phyloP scores from a whole-genome alignment of 192 early-diverging fungal species.

The Helicostylum pulchrum region DNA sequence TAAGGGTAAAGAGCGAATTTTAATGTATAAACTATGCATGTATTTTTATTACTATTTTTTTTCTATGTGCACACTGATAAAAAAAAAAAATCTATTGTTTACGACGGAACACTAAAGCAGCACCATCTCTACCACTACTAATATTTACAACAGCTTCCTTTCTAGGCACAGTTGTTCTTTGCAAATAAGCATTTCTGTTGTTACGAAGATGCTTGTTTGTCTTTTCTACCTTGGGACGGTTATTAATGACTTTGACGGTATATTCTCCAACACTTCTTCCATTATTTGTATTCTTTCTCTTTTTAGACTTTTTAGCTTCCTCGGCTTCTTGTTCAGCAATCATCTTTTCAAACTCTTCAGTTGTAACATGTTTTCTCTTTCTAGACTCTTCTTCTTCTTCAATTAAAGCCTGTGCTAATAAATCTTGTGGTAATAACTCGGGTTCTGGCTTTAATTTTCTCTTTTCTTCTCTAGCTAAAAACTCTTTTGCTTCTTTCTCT shows the following conservation, averaged over 20 bases:
- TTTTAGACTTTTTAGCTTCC: constrained; percentile 14
- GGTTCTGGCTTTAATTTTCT: neutral
- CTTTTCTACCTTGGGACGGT: constrained; percentile 21
- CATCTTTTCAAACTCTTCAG: constrained; percentile 35
- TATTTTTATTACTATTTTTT: no score
- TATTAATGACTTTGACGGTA: constrained; percentile 33
- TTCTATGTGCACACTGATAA: no score
- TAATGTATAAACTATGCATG: no score
- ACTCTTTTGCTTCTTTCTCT: neutral
- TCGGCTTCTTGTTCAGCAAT: constrained; percentile 15
- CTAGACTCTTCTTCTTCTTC: constrained; percentile 25
- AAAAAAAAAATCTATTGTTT: no score
- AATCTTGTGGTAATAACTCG: constrained; percentile 19
- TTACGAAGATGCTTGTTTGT: constrained; percentile 8
- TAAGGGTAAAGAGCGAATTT: no score
- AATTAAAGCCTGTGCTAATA: constrained; percentile 20
- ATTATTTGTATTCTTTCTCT: constrained; percentile 15
- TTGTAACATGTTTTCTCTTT: constrained; percentile 31
- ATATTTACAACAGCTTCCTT: constrained; percentile 25
- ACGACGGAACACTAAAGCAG: constrained; percentile 23
- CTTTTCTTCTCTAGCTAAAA: neutral
- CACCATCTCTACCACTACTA: constrained; percentile 18
- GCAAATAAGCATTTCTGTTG: constrained; percentile 22
- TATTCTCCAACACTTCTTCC: constrained; percentile 31
- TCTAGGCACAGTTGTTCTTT: constrained; percentile 22